Evolutionary conservation across 164 flowering plant genomes (phyloP), one percentile per base, ranked within the genome.

Genomic region (Annona squamosa): DNA sequence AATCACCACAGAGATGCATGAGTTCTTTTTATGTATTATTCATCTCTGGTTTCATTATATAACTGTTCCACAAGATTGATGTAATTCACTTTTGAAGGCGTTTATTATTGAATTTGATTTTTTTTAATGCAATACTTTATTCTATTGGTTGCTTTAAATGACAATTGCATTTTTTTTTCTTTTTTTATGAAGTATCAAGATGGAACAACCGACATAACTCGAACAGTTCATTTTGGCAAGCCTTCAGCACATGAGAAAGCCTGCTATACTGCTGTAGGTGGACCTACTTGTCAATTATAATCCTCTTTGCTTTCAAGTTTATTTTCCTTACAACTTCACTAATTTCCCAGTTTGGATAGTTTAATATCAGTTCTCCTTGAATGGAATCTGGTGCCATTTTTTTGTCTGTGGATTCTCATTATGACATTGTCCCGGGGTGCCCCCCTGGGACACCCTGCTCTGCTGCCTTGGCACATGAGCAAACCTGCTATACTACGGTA

Each of bases 131-230:
- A n/a, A 1, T 18, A 26, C 37, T 26, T 26, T 26, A 26, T 26
- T 26, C 37, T 26, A 26, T 26, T 26, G 37, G 37, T 26, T 26
- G 37, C 1, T 0, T 26, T 63, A 7, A 63, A 26, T 63, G 43
- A 63, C 68, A 5, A 37, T 65, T 10, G 3, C 4, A 41, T 68
- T 46, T 9, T 18, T 63, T 17, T 63, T 63, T 46, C 46, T 46
- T 44, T 68, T 44, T 19, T 5, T 67, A 63, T 83, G 72, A 81
- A 95, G 99, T 95, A 93, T 86, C 84, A 82, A 72, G 99, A 95
- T 81, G 99, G 99, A 82, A 95, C 99, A 69, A 95, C 99, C 68
- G 99, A 95, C 79, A 91, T 95, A 78, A 95, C 98, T 19, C 85
- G 99, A 71, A 93, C 99, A 1, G 94, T 95, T 76, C 99, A 95